A percentile compares a stretch with the other conserved stretches of the same genome.
These are phyloP conservation scores for Silene uniflora DNA, from an alignment of 148 eudicot genomes.

Conservation along the genomic window DNA sequence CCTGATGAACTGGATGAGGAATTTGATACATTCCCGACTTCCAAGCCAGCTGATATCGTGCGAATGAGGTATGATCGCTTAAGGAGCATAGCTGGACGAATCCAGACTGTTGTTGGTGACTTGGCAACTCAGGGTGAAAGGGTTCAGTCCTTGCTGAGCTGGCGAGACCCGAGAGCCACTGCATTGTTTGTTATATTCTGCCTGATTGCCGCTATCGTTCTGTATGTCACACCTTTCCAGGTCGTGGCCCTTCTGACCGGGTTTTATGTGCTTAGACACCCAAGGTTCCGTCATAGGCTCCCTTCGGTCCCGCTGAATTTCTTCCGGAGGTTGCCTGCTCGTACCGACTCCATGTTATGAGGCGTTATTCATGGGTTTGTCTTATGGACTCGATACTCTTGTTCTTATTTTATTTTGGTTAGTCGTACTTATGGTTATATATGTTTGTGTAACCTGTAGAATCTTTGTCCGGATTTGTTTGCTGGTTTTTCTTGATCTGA, in stretches of 20 bases:
- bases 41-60: constrained; percentile 42
- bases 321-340: constrained; percentile 65
- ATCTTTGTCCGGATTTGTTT: constrained; percentile 20
- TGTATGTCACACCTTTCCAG: constrained; percentile 60
- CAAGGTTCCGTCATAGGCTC: constrained; percentile 57
- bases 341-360: constrained; percentile 60
- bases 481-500: constrained; percentile 2
- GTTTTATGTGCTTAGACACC: constrained; percentile 53
- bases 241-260: constrained; percentile 50
- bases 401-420: constrained; percentile 8
- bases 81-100: constrained; percentile 56
- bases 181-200: constrained; percentile 56
- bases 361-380: background rate
- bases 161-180: constrained; percentile 64
- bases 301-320: constrained; percentile 58
- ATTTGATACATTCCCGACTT: constrained; percentile 60
- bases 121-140: constrained; percentile 64
- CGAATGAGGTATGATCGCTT: constrained; percentile 60
- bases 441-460: constrained; percentile 20
- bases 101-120: constrained; percentile 63
- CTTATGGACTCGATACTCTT: constrained; percentile 11
- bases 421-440: constrained; percentile 13
- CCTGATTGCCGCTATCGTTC: constrained; percentile 48
- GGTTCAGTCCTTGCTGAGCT: constrained; percentile 55
- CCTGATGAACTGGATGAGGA: constrained; percentile 62